Conservation (phyloP, 768 basidiomycete species). For the Lactarius sanguifluus region DNA sequence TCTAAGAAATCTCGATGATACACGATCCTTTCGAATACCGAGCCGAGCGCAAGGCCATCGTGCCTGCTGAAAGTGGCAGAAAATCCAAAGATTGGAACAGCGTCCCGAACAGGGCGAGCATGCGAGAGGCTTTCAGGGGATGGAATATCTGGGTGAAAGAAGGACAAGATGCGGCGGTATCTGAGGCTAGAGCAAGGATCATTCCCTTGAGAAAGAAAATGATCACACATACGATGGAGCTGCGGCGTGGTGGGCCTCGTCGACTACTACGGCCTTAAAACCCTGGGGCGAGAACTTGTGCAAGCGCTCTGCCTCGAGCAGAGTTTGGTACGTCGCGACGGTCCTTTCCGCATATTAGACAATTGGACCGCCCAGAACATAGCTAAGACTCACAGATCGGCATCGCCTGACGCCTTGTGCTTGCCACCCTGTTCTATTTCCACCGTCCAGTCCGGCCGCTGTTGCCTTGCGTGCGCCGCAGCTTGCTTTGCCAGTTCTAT, state of each 20-base stretch:
- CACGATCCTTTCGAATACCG: constrained; percentile 87
- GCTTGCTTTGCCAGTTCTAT: constrained; percentile 89
- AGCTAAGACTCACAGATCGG: constrained; percentile 70
- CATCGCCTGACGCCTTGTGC: constrained; percentile 71
- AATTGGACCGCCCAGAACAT: neutral
- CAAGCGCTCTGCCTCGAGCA: constrained; percentile 61
- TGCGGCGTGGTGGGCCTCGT: constrained; percentile 95
- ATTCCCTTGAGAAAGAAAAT: neutral
- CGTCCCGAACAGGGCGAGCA: constrained; percentile 33
- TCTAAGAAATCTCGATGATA: constrained; percentile 89
- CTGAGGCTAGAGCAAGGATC: constrained; percentile 39
- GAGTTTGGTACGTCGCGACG: constrained; percentile 86
- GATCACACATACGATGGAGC: constrained; percentile 69
- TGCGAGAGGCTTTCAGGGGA: constrained; percentile 47
- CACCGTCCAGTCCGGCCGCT: constrained; percentile 73
- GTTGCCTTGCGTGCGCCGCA: constrained; percentile 60
- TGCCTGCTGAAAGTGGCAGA: constrained; percentile 94
- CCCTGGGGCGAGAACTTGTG: constrained; percentile 68
- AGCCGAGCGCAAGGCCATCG: constrained; percentile 85
- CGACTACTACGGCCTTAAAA: constrained; percentile 79
- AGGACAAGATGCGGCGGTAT: constrained; percentile 80
- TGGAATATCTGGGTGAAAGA: constrained; percentile 70
- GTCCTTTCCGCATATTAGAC: constrained; percentile 48
- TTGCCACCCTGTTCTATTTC: constrained; percentile 90
- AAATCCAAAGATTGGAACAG: constrained; percentile 88